Base-by-base conservation (phyloP, 805 yeast species). In the Schizosaccharomyces lindneri region DNA sequence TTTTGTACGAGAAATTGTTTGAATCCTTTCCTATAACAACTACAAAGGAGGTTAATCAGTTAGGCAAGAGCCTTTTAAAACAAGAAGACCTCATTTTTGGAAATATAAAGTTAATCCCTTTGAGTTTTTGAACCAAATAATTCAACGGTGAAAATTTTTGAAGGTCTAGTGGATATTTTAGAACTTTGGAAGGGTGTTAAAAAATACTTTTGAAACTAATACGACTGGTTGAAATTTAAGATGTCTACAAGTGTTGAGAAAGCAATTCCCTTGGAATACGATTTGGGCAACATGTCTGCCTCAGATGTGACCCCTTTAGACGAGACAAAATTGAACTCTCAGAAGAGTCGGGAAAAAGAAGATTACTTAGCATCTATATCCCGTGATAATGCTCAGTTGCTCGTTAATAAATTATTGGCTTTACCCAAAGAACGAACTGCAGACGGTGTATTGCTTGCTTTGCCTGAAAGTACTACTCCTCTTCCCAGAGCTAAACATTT, bases 401-500 rank as follows among this genome's bases (percentile, higher is more conserved):
- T 93, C 67, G 81, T 93, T 68, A 89, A 89, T 73, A 98, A 93
- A 74, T 76, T 93, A 31, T 76, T 93, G 63, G 86, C 95, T 15
- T 79, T 88, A 63, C 99, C 99, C 36, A 80, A 88, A 61, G 86
- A 84, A 72, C 93, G 85, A 62, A 78, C 86, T 48, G 73, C 69
- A 63, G 80, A 77, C 69, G 79, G 94, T 13, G 83, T 96, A 9
- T 79, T 90, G 64, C 81, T 93, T 62, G 81, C 79, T 68, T 77
- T 93, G 64, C 97, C 99, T 43, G 87, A 80, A 62, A 94, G 96
- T 29, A 72, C 78, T 17, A 83, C 95, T 21, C 79, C 74, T 63
- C 76, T 89, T 65, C 98, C 99, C 62, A 80, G 99, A 77, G 99
- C 93, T 72, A 93, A 93, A 75, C 83, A 96, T 59, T 63, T 64